phyloP scores from a whole-genome alignment of 2,329 filamentous ascomycete genomes.

The Madurella mycetomatis region DNA sequence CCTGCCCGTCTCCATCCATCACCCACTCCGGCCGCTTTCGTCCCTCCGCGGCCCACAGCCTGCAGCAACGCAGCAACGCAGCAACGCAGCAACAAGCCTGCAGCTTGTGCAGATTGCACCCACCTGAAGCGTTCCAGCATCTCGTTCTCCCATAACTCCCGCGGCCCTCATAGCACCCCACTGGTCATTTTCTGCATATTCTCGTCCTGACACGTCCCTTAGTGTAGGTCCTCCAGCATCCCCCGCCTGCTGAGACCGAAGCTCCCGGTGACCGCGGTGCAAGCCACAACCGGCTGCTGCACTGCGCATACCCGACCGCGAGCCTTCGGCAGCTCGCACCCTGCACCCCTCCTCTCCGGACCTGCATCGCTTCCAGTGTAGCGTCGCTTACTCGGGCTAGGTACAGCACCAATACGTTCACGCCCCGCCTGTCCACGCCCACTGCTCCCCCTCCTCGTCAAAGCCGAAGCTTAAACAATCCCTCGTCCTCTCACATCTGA shows the following conservation, averaged over 20 bases:
- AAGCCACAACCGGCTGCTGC: constrained; percentile 6
- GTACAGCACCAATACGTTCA: constrained; percentile 12
- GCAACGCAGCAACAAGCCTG: neutral
- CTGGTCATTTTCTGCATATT: neutral
- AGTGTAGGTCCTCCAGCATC: constrained; percentile 3
- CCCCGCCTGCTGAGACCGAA: constrained; percentile 16
- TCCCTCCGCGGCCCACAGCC: neutral
- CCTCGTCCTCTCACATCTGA: neutral
- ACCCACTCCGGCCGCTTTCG: neutral
- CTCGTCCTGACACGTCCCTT: constrained; percentile 1
- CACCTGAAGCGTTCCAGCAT: constrained; percentile 8
- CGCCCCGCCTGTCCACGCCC: constrained; percentile 7
- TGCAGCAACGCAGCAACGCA: constrained; percentile 1
- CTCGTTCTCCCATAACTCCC: neutral
- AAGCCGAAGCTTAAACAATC: constrained; percentile 2
- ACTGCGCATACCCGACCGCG: constrained; percentile 6
- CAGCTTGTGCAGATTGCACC: constrained; percentile 17
- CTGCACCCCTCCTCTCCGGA: constrained; percentile 15
- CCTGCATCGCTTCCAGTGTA: constrained; percentile 16
- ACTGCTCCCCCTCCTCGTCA: neutral
- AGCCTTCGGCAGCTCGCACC: constrained; percentile 16
- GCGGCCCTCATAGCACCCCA: neutral
- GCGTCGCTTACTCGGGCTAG: constrained; percentile 14
- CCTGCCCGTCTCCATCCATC: neutral
- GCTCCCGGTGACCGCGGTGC: constrained; percentile 4